Conservation (phyloP, 2,329 filamentous ascomycete genomes). For the Aspergillus unguis region DNA sequence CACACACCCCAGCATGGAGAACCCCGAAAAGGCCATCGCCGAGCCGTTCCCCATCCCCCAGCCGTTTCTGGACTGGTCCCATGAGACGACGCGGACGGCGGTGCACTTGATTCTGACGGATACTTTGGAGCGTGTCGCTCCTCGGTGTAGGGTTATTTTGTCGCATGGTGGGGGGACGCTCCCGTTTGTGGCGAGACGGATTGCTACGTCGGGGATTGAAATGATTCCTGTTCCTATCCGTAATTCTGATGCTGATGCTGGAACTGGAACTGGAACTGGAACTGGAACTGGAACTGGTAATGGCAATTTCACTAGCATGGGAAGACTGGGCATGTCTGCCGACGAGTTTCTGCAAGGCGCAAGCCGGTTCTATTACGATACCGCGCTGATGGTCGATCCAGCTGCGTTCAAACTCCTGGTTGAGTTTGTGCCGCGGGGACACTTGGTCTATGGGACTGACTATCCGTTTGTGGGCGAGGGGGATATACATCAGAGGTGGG, state of each 20-base stretch:
- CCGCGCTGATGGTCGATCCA: constrained; percentile 18
- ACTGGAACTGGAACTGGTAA: too few species aligned
- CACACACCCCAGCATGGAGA: constrained; percentile 42
- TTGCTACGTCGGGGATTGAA: constrained; percentile 18
- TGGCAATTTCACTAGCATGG: too few species aligned
- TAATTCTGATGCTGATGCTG: too few species aligned
- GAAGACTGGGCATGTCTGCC: too few species aligned
- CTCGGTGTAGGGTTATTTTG: constrained; percentile 46
- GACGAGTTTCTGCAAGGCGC: constrained; percentile 11
- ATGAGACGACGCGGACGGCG: constrained; percentile 46
- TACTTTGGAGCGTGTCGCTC: constrained; percentile 26
- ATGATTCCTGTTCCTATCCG: not conserved
- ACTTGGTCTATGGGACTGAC: not conserved
- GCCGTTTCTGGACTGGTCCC: constrained; percentile 45
- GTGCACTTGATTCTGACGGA: constrained; percentile 40
- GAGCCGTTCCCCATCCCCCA: constrained; percentile 32
- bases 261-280: too few species aligned
- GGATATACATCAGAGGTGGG: not conserved
- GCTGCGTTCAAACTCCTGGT: not conserved
- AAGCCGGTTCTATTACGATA: constrained; percentile 28
- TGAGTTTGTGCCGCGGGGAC: not conserved
- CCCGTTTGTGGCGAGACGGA: constrained; percentile 34
- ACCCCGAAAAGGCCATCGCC: constrained; percentile 32
- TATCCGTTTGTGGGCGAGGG: not conserved
- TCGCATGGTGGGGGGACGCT: constrained; percentile 36